Evolutionary conservation across 345 rosid genomes (phyloP).

Genomic region (Rhizophora mangle): DNA sequence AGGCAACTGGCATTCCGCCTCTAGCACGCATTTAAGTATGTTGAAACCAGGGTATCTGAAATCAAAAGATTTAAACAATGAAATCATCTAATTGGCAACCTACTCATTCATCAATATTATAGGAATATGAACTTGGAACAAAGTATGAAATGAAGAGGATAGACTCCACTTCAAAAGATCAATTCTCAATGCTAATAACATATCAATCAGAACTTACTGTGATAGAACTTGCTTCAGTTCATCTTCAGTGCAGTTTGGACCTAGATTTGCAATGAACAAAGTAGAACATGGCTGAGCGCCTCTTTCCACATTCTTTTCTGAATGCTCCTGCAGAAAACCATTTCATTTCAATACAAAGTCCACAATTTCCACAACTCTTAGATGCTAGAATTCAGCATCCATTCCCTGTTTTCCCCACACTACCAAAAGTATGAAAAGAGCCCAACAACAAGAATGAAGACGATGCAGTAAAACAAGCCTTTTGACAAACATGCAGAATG

Average conservation of each 20-base stretch:
- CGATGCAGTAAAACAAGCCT: neutral
- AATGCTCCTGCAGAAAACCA: constrained; percentile 36
- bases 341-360: neutral
- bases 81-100: neutral
- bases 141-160: neutral
- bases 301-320: constrained; percentile 41
- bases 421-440: too few species aligned
- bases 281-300: constrained; percentile 62
- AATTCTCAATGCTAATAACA: neutral
- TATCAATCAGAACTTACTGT: constrained; percentile 38
- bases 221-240: constrained; percentile 69
- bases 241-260: constrained; percentile 81
- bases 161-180: neutral
- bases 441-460: neutral
- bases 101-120: neutral
- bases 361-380: too few species aligned
- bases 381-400: neutral
- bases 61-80: constrained; percentile 18
- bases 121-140: neutral
- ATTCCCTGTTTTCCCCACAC: neutral
- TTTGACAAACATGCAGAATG: neutral
- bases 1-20: constrained; percentile 91
- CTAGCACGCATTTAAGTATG: constrained; percentile 54
- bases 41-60: constrained; percentile 73
- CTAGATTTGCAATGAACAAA: constrained; percentile 82